Evolutionary conservation across 2,329 filamentous ascomycete species (phyloP), one percentile per base, ranked within the genome.

Genomic region (Onygenales sp.): DNA sequence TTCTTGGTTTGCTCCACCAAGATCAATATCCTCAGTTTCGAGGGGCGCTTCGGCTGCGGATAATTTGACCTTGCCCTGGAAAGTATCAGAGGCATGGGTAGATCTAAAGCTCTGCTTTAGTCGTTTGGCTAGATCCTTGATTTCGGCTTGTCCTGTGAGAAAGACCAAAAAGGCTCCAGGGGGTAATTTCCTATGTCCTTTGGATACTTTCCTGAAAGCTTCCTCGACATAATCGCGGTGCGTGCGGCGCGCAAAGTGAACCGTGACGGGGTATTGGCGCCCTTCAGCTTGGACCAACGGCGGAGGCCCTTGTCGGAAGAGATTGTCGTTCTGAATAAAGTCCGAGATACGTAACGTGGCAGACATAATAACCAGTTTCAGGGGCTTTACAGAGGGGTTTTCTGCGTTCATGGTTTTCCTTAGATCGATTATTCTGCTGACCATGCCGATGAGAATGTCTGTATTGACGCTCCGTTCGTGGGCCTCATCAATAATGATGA

Each of bases 281-380:
- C 94, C 94, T 67, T 97, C 91, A 0, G 91, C 87, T 66, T 95
- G 83, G 1, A 98, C 77, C 1, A 97, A 80, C 0, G 91, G 92
- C 0, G 93, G 93, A 2, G 87, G 79, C 0, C 74, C 74, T 43
- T 75, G 77, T 3, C 84, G 75, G 69, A 98, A 98, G 0, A 98
- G 76, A 13, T 79, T 84, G 7, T 81, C 74, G 63, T 98, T 97
- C 64, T 89, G 81, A 0, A 88, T 89, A 61, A 98, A 87, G 64
- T 97, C 92, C 10, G 89, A 87, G 45, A 97, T 88, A 55, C 90
- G 80, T 36, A 98, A 76, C 2, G 93, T 98, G 43, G 93, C 93
- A 55, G 92, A 97, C 94, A 98, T 98, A 71, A 98, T 95, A 55
- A 98, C 82, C 7, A 98, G 78, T 70, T 97, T 98, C 51, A 98